Base-by-base conservation (phyloP, 1,284 basidiomycete species). In the Ceratobasidium theobromae region DNA sequence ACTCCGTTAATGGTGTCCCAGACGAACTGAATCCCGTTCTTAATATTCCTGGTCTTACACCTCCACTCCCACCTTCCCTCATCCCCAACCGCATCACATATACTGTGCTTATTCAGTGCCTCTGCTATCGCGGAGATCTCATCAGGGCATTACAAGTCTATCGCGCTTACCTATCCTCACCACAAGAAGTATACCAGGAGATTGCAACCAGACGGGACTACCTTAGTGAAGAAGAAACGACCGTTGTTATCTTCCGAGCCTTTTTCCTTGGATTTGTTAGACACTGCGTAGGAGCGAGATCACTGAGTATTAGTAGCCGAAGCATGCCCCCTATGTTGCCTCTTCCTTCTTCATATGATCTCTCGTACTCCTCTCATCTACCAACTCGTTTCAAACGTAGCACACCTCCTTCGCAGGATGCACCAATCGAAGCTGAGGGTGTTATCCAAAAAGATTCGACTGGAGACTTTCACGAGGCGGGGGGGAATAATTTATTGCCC, bases 191-290 rank as follows among this genome's bases (percentile, higher is more conserved):
- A 12, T 49, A 57, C 18, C 62, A 68, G 67, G 68, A 5, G 70
- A 72, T 27, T 82, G 81, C 68, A 71, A 43, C 80, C 25, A 65
- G 32, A 38, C 23, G 62, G 32, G 62, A 65, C 16, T 65, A 65
- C 25, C 51, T 65, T 23, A 53, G 49, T 28, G 40, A 51, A 14
- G 62, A 65, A 32, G 62, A 65, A 35, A 65, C 85, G 0, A 82
- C 79, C 1, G 69, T 83, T 51, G 76, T 82, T 25, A 77, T 84
- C 14, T 95, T 88, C 73, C 82, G 88, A 12, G 82, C 84, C 6
- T 75, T 95, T 25, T 93, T 95, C 74, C 79, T 87, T 6, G 92
- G 90, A 0, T 95, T 93, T 74, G 78, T 81, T 5, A 81, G 83
- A 12, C 85, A 90, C 69, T 48, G 38, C 32, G 28, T 35, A 1